phyloP scores from a whole-genome alignment of 2,329 filamentous ascomycete genomes.

The Trichoderma koningii region DNA sequence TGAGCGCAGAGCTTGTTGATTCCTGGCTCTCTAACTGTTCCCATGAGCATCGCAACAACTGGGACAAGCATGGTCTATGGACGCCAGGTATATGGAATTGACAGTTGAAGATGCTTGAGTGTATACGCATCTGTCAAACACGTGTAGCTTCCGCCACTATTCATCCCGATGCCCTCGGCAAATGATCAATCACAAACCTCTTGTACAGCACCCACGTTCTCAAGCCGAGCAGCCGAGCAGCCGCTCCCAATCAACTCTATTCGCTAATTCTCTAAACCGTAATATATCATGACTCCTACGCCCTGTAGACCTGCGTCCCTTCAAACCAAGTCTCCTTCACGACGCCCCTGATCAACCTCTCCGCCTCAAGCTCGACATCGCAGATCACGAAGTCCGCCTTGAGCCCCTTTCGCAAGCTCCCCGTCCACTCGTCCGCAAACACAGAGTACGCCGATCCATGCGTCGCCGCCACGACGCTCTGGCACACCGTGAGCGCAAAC shows the following conservation, averaged over 20 bases:
- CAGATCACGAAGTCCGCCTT: conserved; percentile 59
- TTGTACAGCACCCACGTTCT: not conserved
- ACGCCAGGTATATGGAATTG: no score
- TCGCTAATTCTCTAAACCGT: no score
- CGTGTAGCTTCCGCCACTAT: no score
- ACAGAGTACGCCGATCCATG: conserved; percentile 59
- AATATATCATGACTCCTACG: not conserved
- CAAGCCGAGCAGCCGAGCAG: not conserved
- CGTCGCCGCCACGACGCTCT: conserved; percentile 57
- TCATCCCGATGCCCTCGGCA: no score
- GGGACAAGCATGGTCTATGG: no score
- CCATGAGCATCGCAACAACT: no score
- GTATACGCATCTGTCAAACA: no score
- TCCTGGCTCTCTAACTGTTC: no score
- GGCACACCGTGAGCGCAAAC: conserved; percentile 55
- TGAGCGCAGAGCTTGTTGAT: no score
- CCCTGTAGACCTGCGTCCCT: conserved; percentile 46
- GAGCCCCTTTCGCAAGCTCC: conserved; percentile 54
- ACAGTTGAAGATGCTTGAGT: no score
- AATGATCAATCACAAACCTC: no score
- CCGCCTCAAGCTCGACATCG: conserved; percentile 53
- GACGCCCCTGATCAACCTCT: conserved; percentile 48
- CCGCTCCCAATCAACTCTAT: not conserved
- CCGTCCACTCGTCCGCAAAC: conserved; percentile 58
- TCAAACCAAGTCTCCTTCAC: conserved; percentile 58